A percentile compares a stretch with the other conserved stretches of the same genome.
Conservation (phyloP, 768 basidiomycete species). For the Chalciporus piperatus region DNA sequence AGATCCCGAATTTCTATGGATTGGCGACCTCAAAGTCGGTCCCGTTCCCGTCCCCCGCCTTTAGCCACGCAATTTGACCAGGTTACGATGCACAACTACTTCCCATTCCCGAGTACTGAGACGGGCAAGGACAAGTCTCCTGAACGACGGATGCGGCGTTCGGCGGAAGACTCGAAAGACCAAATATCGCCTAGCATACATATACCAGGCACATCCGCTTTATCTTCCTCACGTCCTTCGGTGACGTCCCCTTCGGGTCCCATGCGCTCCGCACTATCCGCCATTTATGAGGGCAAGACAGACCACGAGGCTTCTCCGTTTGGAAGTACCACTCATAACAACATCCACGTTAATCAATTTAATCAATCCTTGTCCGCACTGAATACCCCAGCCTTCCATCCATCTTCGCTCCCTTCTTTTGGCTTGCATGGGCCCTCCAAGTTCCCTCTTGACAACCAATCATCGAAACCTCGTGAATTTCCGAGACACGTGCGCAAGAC, state of each 20-base stretch:
- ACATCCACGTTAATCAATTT: constrained; percentile 32
- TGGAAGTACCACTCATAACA: constrained; percentile 34
- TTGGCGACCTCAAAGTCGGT: constrained; percentile 78
- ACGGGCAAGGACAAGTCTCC: constrained; percentile 26
- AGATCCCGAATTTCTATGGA: constrained; percentile 91
- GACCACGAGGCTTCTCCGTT: constrained; percentile 36
- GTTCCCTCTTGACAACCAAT: constrained; percentile 28
- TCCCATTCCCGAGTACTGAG: constrained; percentile 40
- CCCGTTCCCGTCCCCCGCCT: constrained; percentile 73
- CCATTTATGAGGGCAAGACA: constrained; percentile 44
- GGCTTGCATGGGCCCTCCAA: constrained; percentile 60
- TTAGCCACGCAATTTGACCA: constrained; percentile 49
- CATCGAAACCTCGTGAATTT: constrained; percentile 52
- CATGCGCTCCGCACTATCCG: constrained; percentile 43
- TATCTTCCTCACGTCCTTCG: constrained; percentile 47
- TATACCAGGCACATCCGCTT: constrained; percentile 41
- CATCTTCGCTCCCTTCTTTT: constrained; percentile 72
- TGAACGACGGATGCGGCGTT: constrained; percentile 23
- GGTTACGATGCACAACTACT: constrained; percentile 28
- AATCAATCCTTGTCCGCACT: constrained; percentile 39
- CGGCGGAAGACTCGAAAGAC: constrained; percentile 17
- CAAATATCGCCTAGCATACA: constrained; percentile 32
- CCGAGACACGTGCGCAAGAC: constrained; percentile 90
- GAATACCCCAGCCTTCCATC: constrained; percentile 52
- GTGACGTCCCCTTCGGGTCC: constrained; percentile 40